phyloP scores from a whole-genome alignment of 139 green algal species.

The Zygnema circumcarinatum region DNA sequence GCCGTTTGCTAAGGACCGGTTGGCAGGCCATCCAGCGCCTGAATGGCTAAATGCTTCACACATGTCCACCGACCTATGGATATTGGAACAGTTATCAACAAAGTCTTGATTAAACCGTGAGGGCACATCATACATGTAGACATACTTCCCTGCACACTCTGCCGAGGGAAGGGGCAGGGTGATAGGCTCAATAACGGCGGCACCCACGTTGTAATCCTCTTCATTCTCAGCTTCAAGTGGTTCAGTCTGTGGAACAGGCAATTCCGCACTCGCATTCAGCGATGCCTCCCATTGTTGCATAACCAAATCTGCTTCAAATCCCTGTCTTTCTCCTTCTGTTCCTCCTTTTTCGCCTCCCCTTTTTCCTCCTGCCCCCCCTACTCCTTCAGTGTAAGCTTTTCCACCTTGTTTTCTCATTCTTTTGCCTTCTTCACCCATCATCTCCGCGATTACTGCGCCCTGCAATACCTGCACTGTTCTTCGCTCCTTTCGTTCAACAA shows the following conservation, averaged over 20 bases:
- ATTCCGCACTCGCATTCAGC: not conserved
- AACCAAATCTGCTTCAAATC: too few species aligned
- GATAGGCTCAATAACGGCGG: not conserved
- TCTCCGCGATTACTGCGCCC: too few species aligned
- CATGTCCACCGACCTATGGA: not conserved
- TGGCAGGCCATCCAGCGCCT: not conserved
- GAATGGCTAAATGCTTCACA: not conserved
- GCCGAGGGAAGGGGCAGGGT: not conserved
- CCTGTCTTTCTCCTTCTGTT: not conserved
- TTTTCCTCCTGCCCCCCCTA: not conserved
- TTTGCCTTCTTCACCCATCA: too few species aligned
- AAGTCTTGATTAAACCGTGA: conserved; percentile 6
- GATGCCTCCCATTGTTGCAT: not conserved
- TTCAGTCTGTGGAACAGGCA: not conserved
- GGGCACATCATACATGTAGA: conserved; percentile 37
- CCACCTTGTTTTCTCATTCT: too few species aligned
- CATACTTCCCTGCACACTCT: not conserved
- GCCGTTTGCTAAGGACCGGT: not conserved
- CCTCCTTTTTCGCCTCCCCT: not conserved
- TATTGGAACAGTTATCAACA: not conserved
- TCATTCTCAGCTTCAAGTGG: not conserved
- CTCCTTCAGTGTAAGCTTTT: too few species aligned
- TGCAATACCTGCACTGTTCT: too few species aligned
- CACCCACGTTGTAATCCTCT: not conserved
- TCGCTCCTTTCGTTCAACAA: too few species aligned